Evolutionary conservation across 2,329 filamentous ascomycete species (phyloP).

Genomic region (Microsporum audouinii): DNA sequence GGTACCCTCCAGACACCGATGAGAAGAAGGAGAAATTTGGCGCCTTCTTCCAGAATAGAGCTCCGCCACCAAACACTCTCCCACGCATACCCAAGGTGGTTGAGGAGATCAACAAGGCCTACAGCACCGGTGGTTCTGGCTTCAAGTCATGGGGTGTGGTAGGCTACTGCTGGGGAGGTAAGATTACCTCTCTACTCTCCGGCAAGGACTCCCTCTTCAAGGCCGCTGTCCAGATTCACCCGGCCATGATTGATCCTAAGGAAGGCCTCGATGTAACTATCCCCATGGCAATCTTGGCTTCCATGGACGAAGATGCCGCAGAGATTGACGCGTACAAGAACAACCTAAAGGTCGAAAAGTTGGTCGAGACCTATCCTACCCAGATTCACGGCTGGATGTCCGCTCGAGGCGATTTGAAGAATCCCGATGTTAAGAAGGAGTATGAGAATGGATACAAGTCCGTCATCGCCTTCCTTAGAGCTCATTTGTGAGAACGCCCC

Average conservation of each 20-base stretch:
- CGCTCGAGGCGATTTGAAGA: constrained; percentile 19
- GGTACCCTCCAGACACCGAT: constrained; percentile 49
- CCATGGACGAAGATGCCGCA: constrained; percentile 42
- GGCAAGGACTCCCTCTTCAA: constrained; percentile 41
- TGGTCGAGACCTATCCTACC: constrained; percentile 23
- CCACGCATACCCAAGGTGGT: constrained; percentile 45
- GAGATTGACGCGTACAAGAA: constrained; percentile 24
- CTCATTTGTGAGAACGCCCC: constrained; percentile 18
- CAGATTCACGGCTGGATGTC: constrained; percentile 30
- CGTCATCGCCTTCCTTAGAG: constrained; percentile 21
- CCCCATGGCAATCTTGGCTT: constrained; percentile 43
- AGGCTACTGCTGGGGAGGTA: constrained; percentile 43
- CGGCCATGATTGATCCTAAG: constrained; percentile 45
- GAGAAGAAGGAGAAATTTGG: constrained; percentile 51
- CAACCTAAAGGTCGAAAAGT: constrained; percentile 20
- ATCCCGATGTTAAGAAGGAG: constrained; percentile 21
- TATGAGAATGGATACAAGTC: constrained; percentile 26
- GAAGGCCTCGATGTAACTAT: constrained; percentile 44
- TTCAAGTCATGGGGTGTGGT: constrained; percentile 49
- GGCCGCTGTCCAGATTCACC: constrained; percentile 42
- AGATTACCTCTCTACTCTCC: constrained; percentile 43
- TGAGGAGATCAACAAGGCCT: constrained; percentile 39
- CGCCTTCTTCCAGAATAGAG: constrained; percentile 47
- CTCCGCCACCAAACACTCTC: constrained; percentile 47
- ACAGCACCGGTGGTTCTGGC: constrained; percentile 23